Percentiles rank a stretch among this genome's conserved stretches.
phyloP scores from a whole-genome alignment of 2,329 filamentous ascomycete species.

The Pestalotiopsis fici region DNA sequence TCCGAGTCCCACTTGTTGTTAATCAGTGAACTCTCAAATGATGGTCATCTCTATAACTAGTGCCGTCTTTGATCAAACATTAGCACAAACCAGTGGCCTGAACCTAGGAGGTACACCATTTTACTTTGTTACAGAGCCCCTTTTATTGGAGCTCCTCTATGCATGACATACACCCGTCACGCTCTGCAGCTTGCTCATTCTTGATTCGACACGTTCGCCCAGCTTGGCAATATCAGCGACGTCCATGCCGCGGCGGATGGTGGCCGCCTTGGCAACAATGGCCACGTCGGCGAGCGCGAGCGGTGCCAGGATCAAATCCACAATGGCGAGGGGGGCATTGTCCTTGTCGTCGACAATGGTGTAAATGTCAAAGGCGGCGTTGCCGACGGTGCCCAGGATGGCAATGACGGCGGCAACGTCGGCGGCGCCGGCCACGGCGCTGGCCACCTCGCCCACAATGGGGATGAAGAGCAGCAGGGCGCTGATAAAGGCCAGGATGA shows the following conservation, averaged over 20 bases:
- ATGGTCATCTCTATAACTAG: no score
- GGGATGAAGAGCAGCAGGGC: slow-evolving; percentile 28
- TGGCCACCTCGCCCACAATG: slow-evolving; percentile 16
- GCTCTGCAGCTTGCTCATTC: no score
- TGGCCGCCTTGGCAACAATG: slow-evolving; percentile 2
- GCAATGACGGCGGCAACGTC: background rate
- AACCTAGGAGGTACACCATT: no score
- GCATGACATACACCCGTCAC: no score
- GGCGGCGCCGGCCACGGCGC: slow-evolving; percentile 2
- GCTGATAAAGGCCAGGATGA: slow-evolving; percentile 18
- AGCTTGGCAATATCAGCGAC: background rate
- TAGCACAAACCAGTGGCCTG: no score
- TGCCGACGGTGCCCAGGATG: slow-evolving; percentile 5
- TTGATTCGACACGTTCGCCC: background rate
- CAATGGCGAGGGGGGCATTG: slow-evolving; percentile 17
- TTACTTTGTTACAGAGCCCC: no score
- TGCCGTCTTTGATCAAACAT: no score
- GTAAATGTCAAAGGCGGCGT: slow-evolving; percentile 17
- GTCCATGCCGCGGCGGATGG: slow-evolving; percentile 1
- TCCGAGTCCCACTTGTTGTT: no score
- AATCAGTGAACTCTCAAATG: no score
- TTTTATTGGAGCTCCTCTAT: no score
- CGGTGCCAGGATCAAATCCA: background rate
- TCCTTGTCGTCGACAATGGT: slow-evolving; percentile 17
- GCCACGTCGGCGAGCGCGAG: background rate